Percentiles rank a stretch among this genome's conserved stretches.
phyloP scores from a whole-genome alignment of 495 filamentous ascomycete genomes.

The Aspergillus heteromorphus region DNA sequence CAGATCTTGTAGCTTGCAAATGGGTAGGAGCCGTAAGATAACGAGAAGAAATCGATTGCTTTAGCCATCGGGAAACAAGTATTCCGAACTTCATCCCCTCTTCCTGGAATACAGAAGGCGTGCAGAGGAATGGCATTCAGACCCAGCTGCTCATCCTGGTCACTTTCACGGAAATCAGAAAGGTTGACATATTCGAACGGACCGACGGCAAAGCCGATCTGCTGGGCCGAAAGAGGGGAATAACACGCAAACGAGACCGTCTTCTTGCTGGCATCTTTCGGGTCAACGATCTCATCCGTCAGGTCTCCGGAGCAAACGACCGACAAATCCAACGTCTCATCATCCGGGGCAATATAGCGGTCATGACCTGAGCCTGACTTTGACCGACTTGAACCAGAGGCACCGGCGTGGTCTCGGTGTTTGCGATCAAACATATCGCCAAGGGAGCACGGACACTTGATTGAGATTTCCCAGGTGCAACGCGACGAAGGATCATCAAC shows the following conservation, averaged over 20 bases:
- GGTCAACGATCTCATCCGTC: slow-evolving; percentile 73
- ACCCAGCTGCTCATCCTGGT: slow-evolving; percentile 85
- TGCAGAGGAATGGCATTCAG: slow-evolving; percentile 77
- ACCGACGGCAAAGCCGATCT: slow-evolving; percentile 87
- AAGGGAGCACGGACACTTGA: slow-evolving; percentile 77
- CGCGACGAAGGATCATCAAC: slow-evolving; percentile 75
- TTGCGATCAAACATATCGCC: slow-evolving; percentile 68
- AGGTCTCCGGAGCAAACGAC: slow-evolving; percentile 88
- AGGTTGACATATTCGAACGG: slow-evolving; percentile 93
- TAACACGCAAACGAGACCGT: slow-evolving; percentile 72
- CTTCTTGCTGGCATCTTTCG: slow-evolving; percentile 69
- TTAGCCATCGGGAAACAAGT: slow-evolving; percentile 71
- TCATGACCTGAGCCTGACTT: slow-evolving; percentile 15
- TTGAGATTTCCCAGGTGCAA: slow-evolving; percentile 80
- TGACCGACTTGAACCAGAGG: slow-evolving; percentile 14
- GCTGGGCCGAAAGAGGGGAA: slow-evolving; percentile 69
- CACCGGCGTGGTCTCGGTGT: slow-evolving; percentile 16
- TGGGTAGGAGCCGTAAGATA: slow-evolving; percentile 79
- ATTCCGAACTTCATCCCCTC: slow-evolving; percentile 71
- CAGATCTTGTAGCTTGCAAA: slow-evolving; percentile 84
- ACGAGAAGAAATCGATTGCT: slow-evolving; percentile 80
- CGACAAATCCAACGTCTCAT: slow-evolving; percentile 77
- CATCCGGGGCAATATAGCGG: slow-evolving; percentile 56
- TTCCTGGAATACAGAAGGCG: slow-evolving; percentile 83
- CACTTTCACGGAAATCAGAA: slow-evolving; percentile 79